These are phyloP conservation scores for Sanguinoderma infundibulare DNA, from an alignment of 1,284 basidiomycete species.

Conservation along the genomic window DNA sequence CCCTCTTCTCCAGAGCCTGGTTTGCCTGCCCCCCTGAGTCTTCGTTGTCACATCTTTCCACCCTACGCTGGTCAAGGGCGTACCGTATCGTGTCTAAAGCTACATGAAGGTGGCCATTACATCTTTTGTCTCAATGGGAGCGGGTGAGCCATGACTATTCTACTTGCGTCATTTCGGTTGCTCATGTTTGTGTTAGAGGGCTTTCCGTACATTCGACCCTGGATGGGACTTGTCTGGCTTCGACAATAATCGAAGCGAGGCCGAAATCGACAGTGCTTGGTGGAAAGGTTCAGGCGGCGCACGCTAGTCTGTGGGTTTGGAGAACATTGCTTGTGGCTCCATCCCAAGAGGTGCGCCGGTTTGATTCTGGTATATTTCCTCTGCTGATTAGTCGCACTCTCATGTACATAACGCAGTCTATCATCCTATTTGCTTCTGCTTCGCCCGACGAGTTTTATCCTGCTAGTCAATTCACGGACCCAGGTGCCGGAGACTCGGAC, in stretches of 20 bases:
- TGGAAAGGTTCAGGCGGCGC: slow-evolving; percentile 25
- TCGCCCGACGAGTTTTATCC: slow-evolving; percentile 44
- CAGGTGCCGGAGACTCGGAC: slow-evolving; percentile 35
- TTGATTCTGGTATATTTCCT: slow-evolving; percentile 5
- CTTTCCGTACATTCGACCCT: slow-evolving; percentile 30
- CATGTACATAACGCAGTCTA: slow-evolving; percentile 20
- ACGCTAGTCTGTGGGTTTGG: slow-evolving; percentile 54
- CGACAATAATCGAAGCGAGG: slow-evolving; percentile 17
- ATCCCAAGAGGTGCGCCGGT: slow-evolving; percentile 48
- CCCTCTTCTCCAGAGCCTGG: slow-evolving; percentile 15
- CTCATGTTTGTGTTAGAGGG: slow-evolving; percentile 21
- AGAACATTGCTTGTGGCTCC: slow-evolving; percentile 43
- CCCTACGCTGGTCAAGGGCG: slow-evolving; percentile 42
- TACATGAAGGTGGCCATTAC: slow-evolving; percentile 46
- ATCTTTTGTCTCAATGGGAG: slow-evolving; percentile 57
- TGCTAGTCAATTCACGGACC: slow-evolving; percentile 31
- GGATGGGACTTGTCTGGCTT: slow-evolving; percentile 33
- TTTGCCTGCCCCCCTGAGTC: slow-evolving; percentile 33
- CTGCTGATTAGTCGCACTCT: slow-evolving; percentile 1
- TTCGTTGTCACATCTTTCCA: slow-evolving; percentile 59
- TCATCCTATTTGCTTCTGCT: slow-evolving; percentile 49
- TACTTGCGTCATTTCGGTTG: not conserved
- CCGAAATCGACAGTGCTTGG: not conserved
- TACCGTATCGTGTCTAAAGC: slow-evolving; percentile 48
- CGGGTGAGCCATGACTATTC: slow-evolving; percentile 46